Conservation (phyloP, 176 grass and related monocot genomes). For the Oropetium thomaeum region DNA sequence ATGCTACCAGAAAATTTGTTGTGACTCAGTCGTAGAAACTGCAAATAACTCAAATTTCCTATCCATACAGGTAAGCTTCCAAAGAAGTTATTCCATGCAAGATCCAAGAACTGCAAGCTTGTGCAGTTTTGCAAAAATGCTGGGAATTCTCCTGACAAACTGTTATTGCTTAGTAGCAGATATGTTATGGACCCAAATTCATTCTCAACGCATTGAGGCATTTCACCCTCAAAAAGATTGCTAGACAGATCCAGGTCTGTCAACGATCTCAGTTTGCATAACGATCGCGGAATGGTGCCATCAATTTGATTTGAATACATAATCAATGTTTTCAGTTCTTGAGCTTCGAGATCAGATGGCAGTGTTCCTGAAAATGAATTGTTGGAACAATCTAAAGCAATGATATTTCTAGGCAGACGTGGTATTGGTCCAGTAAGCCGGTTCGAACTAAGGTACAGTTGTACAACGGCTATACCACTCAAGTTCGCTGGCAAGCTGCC, state of each 20-base stretch:
- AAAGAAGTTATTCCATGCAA: background rate
- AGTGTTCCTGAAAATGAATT: constrained; percentile 18
- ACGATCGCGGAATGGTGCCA: background rate
- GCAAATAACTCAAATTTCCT: background rate
- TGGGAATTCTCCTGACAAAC: background rate
- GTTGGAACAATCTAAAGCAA: background rate
- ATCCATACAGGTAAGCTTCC: background rate
- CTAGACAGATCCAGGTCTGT: background rate
- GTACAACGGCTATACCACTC: background rate
- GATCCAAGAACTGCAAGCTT: background rate
- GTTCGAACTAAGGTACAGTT: background rate
- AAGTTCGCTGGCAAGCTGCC: background rate
- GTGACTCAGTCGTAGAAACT: background rate
- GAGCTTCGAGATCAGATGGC: background rate
- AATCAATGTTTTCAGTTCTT: background rate
- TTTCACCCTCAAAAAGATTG: background rate
- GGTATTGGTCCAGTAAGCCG: background rate
- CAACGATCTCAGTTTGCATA: background rate
- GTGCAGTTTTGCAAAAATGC: background rate
- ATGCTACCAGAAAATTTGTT: constrained; percentile 34
- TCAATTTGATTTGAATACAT: constrained; percentile 3
- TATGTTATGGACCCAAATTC: background rate
- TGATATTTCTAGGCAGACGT: background rate
- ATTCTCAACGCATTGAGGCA: background rate
- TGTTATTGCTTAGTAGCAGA: background rate